phyloP scores from a whole-genome alignment of 305 asterid genomes.

The Solanum hybrid region DNA sequence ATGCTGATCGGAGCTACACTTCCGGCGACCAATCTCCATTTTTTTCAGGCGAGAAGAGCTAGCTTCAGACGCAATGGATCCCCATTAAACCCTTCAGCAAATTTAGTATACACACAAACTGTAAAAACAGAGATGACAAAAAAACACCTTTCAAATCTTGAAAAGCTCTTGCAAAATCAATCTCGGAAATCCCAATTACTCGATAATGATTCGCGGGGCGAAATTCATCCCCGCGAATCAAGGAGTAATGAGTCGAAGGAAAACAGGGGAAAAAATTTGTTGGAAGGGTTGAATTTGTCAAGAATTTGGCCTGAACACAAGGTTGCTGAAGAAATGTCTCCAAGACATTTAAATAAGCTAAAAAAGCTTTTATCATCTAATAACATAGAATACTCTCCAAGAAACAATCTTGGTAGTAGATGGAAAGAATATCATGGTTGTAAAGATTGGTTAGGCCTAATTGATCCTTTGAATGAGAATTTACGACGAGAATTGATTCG shows the following conservation, averaged over 20 bases:
- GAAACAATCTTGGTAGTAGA: conserved; percentile 49
- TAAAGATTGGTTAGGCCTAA: conserved; percentile 72
- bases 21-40: conserved; percentile 1
- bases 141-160: conserved; percentile 46
- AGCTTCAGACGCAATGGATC: conserved; percentile 1
- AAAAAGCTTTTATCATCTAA: conserved; percentile 57
- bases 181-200: conserved; percentile 8
- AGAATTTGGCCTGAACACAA: conserved; percentile 68
- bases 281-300: conserved; percentile 35
- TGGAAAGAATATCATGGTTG: conserved; percentile 89
- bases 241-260: conserved; percentile 3
- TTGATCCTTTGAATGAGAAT: conserved; percentile 90
- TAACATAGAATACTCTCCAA: conserved; percentile 49
- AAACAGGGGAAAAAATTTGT: conserved; percentile 15
- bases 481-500: conserved; percentile 81
- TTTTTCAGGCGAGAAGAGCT: neutral
- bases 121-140: conserved; percentile 28
- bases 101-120: too few relatives aligned
- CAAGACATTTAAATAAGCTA: conserved; percentile 55
- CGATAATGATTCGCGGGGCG: neutral
- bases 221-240: neutral
- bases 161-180: conserved; percentile 35
- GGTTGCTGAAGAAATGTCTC: conserved; percentile 87
- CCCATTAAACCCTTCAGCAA: neutral
- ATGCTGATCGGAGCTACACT: conserved; percentile 5